These are phyloP conservation scores for Epichloe festucae DNA, from an alignment of 2,329 filamentous ascomycete species.

Conservation along the genomic window DNA sequence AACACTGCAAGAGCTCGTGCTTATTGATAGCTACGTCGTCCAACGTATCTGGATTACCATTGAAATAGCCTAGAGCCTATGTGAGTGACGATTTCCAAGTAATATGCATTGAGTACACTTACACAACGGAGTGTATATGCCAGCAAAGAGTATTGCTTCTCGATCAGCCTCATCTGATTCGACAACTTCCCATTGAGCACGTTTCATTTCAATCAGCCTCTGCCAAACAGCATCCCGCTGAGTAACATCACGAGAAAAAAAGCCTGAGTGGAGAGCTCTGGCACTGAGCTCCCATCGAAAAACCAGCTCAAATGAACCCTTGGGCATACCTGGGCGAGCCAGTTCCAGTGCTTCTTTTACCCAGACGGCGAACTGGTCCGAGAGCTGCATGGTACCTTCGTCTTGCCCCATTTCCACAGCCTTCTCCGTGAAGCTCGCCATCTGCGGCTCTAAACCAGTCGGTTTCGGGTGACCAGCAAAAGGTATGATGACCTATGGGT, in stretches of 20 bases:
- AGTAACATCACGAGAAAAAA: not conserved
- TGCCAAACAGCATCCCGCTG: not conserved
- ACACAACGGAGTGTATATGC: too few relatives aligned
- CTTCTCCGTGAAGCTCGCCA: not conserved
- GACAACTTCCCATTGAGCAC: not conserved
- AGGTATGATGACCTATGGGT: not conserved
- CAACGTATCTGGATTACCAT: not conserved
- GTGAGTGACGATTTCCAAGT: not conserved
- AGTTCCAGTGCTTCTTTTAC: not conserved
- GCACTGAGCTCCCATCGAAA: not conserved
- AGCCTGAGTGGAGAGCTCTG: not conserved
- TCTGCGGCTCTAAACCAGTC: not conserved
- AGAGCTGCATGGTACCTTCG: not conserved
- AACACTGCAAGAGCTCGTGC: not conserved
- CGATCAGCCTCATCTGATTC: not conserved
- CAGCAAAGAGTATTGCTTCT: not conserved
- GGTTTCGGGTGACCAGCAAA: not conserved
- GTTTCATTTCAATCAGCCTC: not conserved
- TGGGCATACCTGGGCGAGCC: not conserved
- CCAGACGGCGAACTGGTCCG: not conserved
- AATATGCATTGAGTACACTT: too few relatives aligned
- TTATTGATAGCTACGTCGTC: not conserved
- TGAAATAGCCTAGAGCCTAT: not conserved
- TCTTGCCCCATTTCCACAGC: not conserved
- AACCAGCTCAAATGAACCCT: not conserved